phyloP scores from a whole-genome alignment of 176 grass and related monocot genomes.

The Carex littledalei region DNA sequence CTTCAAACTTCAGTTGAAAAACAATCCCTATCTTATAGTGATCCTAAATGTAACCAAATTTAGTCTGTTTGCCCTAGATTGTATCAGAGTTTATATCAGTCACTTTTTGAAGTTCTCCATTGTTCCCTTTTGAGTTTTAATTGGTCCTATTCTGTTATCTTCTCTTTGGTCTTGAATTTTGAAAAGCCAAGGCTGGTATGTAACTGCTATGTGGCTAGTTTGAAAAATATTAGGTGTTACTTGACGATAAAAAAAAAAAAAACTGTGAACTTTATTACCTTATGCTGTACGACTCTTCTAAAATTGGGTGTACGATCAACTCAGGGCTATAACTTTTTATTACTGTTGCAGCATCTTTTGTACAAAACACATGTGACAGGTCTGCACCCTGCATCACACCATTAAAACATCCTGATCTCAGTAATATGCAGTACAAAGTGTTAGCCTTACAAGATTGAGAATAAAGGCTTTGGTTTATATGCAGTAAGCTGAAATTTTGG shows the following conservation, averaged over 20 bases:
- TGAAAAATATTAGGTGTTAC: not conserved
- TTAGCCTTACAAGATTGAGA: not conserved
- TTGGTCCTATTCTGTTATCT: not conserved
- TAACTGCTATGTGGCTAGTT: not conserved
- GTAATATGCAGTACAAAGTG: not conserved
- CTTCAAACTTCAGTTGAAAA: not conserved
- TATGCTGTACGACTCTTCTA: constrained; percentile 87
- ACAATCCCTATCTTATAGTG: not conserved
- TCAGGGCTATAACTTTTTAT: constrained; percentile 98
- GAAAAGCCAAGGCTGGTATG: not conserved
- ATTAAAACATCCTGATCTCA: not conserved
- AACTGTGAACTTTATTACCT: constrained; percentile 37
- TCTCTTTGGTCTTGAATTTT: not conserved
- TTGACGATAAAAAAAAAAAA: not conserved
- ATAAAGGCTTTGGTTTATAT: not conserved
- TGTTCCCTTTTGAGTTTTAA: not conserved
- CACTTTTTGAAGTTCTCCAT: not conserved
- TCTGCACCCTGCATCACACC: constrained; percentile 70
- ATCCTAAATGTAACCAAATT: not conserved
- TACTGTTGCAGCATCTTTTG: constrained; percentile 89
- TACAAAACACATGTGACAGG: constrained; percentile 93
- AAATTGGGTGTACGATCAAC: constrained; percentile 86
- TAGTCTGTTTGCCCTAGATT: not conserved
- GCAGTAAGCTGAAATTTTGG: not conserved
- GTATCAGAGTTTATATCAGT: not conserved